Evolutionary conservation across 352 stramenopile genomes (phyloP).

Genomic region (Achlya hypogyna): DNA sequence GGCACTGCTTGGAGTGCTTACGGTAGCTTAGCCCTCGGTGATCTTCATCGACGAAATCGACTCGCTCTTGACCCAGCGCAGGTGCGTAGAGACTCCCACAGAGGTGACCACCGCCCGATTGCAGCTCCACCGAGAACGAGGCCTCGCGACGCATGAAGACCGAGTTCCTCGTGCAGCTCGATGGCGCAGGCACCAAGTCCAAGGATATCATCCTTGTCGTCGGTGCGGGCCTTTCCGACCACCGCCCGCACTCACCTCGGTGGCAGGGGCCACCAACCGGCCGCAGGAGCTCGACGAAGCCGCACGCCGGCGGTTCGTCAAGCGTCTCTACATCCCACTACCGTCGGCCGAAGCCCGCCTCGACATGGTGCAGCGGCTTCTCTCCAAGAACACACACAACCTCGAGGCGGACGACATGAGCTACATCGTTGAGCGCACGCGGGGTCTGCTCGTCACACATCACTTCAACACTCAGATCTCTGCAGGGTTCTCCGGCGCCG

Average conservation of each 20-base stretch:
- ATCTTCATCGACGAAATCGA: slow-evolving; percentile 99
- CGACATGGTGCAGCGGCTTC: slow-evolving; percentile 84
- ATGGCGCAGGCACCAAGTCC: slow-evolving; percentile 88
- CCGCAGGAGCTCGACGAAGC: slow-evolving; percentile 98
- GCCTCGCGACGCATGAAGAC: slow-evolving; percentile 96
- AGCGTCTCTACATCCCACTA: slow-evolving; percentile 96
- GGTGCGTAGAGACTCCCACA: too few relatives aligned
- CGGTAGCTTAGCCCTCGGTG: slow-evolving; percentile 78
- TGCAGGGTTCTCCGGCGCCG: slow-evolving; percentile 94
- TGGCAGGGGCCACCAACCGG: slow-evolving; percentile 91
- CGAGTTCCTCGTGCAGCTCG: slow-evolving; percentile 97
- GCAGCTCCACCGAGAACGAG: slow-evolving; percentile 94
- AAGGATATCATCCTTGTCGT: slow-evolving; percentile 88
- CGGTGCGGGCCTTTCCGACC: slow-evolving; percentile 30
- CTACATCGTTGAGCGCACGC: slow-evolving; percentile 77
- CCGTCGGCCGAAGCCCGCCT: slow-evolving; percentile 81
- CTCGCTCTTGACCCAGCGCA: slow-evolving; percentile 95
- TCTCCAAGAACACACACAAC: slow-evolving; percentile 89
- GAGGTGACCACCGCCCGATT: too few relatives aligned
- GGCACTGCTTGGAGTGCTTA: background rate
- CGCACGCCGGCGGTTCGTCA: slow-evolving; percentile 93
- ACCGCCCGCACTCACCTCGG: background rate
- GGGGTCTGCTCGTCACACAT: slow-evolving; percentile 40
- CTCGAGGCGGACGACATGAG: slow-evolving; percentile 82
- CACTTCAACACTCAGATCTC: background rate